Conservation (phyloP, 208 protist species). For the Trypanosoma brucei region DNA sequence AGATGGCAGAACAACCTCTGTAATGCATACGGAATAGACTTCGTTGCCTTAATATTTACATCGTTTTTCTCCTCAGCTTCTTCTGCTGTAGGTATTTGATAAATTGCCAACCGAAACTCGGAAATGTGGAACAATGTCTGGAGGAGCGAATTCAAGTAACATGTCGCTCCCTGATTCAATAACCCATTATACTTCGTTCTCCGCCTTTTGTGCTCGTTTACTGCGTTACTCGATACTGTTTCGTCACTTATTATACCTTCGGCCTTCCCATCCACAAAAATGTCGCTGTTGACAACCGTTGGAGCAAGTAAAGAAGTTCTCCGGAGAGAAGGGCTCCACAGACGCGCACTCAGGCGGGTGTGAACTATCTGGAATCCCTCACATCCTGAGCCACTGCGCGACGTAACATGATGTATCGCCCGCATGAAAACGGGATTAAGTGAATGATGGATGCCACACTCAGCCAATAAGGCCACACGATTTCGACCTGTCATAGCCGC, state of each 20-base stretch:
- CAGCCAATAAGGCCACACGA: slow-evolving; percentile 52
- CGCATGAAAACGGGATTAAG: slow-evolving; percentile 77
- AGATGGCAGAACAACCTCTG: slow-evolving; percentile 87
- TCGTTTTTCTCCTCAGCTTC: slow-evolving; percentile 49
- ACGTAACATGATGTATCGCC: slow-evolving; percentile 71
- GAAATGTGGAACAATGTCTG: slow-evolving; percentile 89
- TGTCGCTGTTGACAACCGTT: slow-evolving; percentile 50
- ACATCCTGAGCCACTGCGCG: slow-evolving; percentile 42
- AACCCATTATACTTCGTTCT: slow-evolving; percentile 55
- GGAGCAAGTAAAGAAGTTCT: slow-evolving; percentile 55
- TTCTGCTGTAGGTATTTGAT: slow-evolving; percentile 86
- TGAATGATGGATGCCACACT: slow-evolving; percentile 66
- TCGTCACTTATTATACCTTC: slow-evolving; percentile 1
- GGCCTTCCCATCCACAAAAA: slow-evolving; percentile 27
- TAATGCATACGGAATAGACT: slow-evolving; percentile 86
- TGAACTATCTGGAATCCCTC: slow-evolving; percentile 69
- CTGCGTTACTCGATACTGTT: slow-evolving; percentile 12
- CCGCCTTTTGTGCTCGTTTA: slow-evolving; percentile 7
- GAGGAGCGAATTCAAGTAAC: slow-evolving; percentile 90
- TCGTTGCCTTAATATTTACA: slow-evolving; percentile 26
- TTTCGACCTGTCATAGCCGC: slow-evolving; percentile 71
- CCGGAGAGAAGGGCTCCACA: slow-evolving; percentile 48
- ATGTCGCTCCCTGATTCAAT: slow-evolving; percentile 90
- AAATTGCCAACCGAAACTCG: slow-evolving; percentile 80
- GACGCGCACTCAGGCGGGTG: slow-evolving; percentile 55